A percentile compares a stretch with the other conserved stretches of the same genome.
Conservation (phyloP, 768 basidiomycete species). For the Podaxis sp. region DNA sequence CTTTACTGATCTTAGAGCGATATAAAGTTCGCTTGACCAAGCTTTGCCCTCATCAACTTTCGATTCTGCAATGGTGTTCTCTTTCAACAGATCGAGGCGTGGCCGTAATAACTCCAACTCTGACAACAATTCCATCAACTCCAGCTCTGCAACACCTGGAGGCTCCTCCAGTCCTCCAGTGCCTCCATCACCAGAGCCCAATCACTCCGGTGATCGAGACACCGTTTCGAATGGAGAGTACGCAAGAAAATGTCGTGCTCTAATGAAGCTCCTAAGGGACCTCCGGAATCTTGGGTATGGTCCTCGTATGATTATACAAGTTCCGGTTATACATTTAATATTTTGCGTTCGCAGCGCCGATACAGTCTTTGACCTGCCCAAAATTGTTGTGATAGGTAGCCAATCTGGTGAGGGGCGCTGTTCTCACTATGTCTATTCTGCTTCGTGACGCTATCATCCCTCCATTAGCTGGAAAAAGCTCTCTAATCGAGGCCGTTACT, state of each 20-base stretch:
- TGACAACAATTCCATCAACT: neutral
- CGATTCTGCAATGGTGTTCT: neutral
- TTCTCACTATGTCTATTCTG: neutral
- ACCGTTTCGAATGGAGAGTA: constrained; percentile 28
- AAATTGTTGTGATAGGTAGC: constrained; percentile 54
- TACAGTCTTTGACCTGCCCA: constrained; percentile 43
- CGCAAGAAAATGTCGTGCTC: constrained; percentile 35
- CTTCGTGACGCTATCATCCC: neutral
- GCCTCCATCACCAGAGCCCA: neutral
- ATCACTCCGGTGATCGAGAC: neutral
- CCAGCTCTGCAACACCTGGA: neutral
- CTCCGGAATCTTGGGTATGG: constrained; percentile 40
- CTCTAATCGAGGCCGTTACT: constrained; percentile 58
- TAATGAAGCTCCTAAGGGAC: constrained; percentile 38
- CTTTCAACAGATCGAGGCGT: neutral
- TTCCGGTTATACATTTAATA: neutral
- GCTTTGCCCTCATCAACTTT: neutral
- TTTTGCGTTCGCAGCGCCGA: neutral
- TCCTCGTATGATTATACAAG: neutral
- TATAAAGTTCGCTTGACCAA: neutral
- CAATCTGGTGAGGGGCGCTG: constrained; percentile 43
- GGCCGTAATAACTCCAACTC: neutral
- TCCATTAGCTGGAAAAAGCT: constrained; percentile 55
- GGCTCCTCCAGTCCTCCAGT: neutral
- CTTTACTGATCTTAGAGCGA: neutral